Base-by-base conservation (phyloP, 768 basidiomycete genomes). In the Amanita muscaria region DNA sequence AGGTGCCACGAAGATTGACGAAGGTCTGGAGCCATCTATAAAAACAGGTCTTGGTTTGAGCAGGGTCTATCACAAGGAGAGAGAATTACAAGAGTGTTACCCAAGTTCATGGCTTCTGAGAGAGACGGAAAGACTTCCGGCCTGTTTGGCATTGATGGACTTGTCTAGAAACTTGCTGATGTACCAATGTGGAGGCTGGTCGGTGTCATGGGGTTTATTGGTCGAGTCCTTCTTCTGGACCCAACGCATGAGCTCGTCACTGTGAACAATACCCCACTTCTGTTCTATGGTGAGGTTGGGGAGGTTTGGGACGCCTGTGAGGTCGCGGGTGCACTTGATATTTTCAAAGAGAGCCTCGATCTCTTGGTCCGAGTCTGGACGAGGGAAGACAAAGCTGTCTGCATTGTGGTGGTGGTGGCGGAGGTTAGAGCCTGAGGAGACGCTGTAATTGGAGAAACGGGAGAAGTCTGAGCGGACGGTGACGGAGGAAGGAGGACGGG, bases 261-360 rank as follows among this genome's bases (percentile, higher is more conserved):
- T 87, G 58, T 83, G 76, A 5, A 99, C 84, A 58, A 98, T 77
- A 51, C 72, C 70, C 93, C 94, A 99, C 65, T 97, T 97, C 61
- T 89, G 88, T 23, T 89, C 84, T 18, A 87, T 72, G 12, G 76
- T 54, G 46, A 88, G 65, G 48, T 72, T 63, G 7, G 77, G n/a
- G n/a, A n/a, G n/a, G n/a, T n/a, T 74, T 21, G 83, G 63, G 19
- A 78, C 76, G 9, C 64, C 73, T 19, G n/a, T n/a, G n/a, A 88
- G 60, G 52, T 77, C 84, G 33, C 89, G 77, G 21, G 76, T 80
- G 32, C 76, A 74, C 54, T 78, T 76, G 44, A 96, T 76, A 44
- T 80, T 76, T 50, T 87, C 76, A 59, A 96, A 97, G 39, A 92
- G 65, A 4, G 62, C 67, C 58, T 93, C 83, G 19, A 98, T 82